Percentiles rank a stretch among this genome's conserved stretches.
Evolutionary conservation across 2,329 filamentous ascomycete species (phyloP).

Genomic region (Zelopaecilomyces penicillatus): DNA sequence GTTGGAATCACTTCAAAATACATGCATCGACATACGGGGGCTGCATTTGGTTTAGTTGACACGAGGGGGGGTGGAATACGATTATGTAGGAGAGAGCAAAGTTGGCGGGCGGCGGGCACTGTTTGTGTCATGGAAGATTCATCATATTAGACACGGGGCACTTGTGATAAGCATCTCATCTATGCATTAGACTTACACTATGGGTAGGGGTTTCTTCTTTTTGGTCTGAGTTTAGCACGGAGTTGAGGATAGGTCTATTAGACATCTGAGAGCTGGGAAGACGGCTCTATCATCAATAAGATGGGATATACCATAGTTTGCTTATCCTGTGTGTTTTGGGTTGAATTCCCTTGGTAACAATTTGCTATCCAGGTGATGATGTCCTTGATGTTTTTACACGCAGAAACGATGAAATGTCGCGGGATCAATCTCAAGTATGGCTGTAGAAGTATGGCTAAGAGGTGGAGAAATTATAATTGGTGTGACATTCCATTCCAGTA

Average conservation of each 20-base stretch:
- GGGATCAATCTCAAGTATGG: no score
- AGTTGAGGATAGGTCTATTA: constrained; percentile 5
- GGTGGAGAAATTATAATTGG: no score
- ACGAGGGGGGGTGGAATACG: neutral
- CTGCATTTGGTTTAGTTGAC: neutral
- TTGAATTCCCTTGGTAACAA: neutral
- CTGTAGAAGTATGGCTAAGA: no score
- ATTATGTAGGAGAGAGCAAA: no score
- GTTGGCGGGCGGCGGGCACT: no score
- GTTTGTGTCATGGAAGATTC: no score
- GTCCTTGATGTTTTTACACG: no score
- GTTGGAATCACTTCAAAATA: neutral
- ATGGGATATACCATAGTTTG: neutral
- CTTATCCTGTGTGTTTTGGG: neutral
- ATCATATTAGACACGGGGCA: neutral
- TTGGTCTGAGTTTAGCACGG: constrained; percentile 6
- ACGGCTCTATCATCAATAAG: constrained; percentile 1
- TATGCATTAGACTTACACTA: constrained; percentile 6
- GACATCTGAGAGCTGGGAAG: constrained; percentile 3
- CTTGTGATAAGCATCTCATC: constrained; percentile 2
- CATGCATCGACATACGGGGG: neutral
- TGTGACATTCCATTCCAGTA: no score
- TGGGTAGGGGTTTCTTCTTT: constrained; percentile 3
- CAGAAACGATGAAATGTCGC: no score
- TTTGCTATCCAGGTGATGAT: no score